Base-by-base conservation (phyloP, 108 stramenopile species). In the Bacterosira constricta region DNA sequence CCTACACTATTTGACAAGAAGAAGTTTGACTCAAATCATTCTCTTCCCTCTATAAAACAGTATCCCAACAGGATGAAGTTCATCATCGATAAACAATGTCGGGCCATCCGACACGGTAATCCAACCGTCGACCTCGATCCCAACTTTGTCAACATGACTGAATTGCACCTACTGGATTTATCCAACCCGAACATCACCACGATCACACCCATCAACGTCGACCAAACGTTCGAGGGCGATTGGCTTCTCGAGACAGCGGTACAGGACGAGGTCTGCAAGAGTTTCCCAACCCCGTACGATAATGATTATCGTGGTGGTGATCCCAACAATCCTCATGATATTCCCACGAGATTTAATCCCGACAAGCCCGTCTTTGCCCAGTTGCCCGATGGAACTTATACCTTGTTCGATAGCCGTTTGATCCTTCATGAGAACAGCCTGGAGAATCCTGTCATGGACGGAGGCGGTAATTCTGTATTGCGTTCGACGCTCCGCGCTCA, bases 241-340 rank as follows among this genome's bases (percentile, higher is more conserved):
- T 37, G 75, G 30, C 61, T 80, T 3, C 68, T 80, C 18, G 18
- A 70, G 45, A 38, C 73, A 55, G 62, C 20, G 4, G 60, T 80
- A 26, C 50, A 80, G 35, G 68, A 80, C 31, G 69, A 69, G 6
- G 59, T 63, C 23, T 80, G 79, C 10, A 29, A 46, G 17, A 69
- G 73, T 2, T 75, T 80, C 30, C 79, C 79, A 11, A 42, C 49
- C 51, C 79, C 79, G 6, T 75, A 75, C 30, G 79, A 80, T 50
- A 80, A 80, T 37, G 79, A 80, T 36, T 75, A 75, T 36, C 59
- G 74, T n/a, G 79, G 79, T 15, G 79, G 67, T 11, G 63, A 80
- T 62, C 23, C 23, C 9, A 38, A 20, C 2, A 76, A 80, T 38
- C 79, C 67, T 15, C 34, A 69, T 27, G 69, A 52, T 32, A 56